Conservation (phyloP, 805 yeast genomes). For the Debaryomyces castellii region DNA sequence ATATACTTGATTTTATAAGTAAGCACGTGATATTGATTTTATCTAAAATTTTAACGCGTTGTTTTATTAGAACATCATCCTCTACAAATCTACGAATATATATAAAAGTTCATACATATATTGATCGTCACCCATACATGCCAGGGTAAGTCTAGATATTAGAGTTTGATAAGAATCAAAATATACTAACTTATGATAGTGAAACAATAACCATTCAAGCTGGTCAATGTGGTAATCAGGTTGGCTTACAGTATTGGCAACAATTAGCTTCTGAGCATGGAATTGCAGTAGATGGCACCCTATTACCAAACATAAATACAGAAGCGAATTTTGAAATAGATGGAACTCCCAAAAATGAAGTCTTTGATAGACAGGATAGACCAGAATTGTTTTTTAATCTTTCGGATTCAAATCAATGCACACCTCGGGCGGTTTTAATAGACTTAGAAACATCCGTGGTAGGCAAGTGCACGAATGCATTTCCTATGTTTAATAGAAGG, state of each 20-base stretch:
- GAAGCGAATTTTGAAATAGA: slow-evolving; percentile 13
- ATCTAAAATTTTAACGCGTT: slow-evolving; percentile 4
- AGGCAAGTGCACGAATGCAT: slow-evolving; percentile 51
- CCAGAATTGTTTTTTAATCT: slow-evolving; percentile 81
- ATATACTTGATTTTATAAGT: background rate
- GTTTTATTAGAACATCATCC: no score
- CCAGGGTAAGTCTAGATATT: slow-evolving; percentile 29
- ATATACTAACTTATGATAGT: slow-evolving; percentile 33
- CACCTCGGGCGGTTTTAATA: slow-evolving; percentile 82
- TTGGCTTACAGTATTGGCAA: slow-evolving; percentile 90
- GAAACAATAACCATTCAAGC: slow-evolving; percentile 72
- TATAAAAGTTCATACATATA: background rate
- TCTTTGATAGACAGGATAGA: slow-evolving; percentile 51
- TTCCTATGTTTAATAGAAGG: slow-evolving; percentile 77
- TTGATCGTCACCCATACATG: slow-evolving; percentile 7
- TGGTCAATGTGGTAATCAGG: slow-evolving; percentile 97
- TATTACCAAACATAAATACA: slow-evolving; percentile 34
- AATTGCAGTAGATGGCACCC: slow-evolving; percentile 62
- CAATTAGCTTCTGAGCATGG: slow-evolving; percentile 89
- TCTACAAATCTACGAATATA: no score
- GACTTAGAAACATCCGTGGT: slow-evolving; percentile 93
- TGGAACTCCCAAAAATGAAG: slow-evolving; percentile 4
- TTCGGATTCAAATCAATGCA: slow-evolving; percentile 71
- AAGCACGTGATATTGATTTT: slow-evolving; percentile 2
- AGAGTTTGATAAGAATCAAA: no score